Base-by-base conservation (phyloP, 306 rosid species). In the Betula pendula region DNA sequence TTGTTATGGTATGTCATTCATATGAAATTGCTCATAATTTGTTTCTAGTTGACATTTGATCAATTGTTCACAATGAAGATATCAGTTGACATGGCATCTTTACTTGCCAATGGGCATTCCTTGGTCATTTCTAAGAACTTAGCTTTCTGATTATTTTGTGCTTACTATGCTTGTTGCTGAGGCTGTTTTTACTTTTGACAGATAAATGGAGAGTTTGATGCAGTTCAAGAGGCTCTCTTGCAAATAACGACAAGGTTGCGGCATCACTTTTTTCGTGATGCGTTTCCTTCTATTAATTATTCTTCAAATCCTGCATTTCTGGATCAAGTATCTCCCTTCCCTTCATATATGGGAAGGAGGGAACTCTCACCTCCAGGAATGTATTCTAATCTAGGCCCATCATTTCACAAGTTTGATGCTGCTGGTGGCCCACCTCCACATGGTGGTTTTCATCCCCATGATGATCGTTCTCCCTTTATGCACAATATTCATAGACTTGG, bases 171-270 rank as follows among this genome's bases (percentile, higher is more conserved):
- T 24, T 58, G 60, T 68, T 78, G 63, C 74, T 79, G 63, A 65
- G 68, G 29, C 24, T 66, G 73, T 77, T 75, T 59, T 60, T 80
- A 74, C 74, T 75, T 65, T 82, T 81, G 42, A 72, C 87, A 96
- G 99, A 85, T 92, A 80, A 88, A 70, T 80, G 99, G 99, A 81
- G 99, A 92, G 60, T 82, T 86, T 60, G 98, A 96, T 84, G 90
- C 96, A 25, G 97, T 91, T 82, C 95, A 91, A 55, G 96, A 92
- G 74, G 99, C 96, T 78, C 89, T 96, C 70, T 77, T 96, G 82
- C 97, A 92, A 68, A 85, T 96, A 81, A 96, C 98, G 52, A 82
- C 89, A 58, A 89, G 98, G 85, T 80, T 96, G 88, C 89, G 75
- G 77, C 93, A 91, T 76, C 83, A 92, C 81, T 92, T 89, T 83